phyloP scores from a whole-genome alignment of 2,329 filamentous ascomycete species.

The Elsinoe fawcettii region DNA sequence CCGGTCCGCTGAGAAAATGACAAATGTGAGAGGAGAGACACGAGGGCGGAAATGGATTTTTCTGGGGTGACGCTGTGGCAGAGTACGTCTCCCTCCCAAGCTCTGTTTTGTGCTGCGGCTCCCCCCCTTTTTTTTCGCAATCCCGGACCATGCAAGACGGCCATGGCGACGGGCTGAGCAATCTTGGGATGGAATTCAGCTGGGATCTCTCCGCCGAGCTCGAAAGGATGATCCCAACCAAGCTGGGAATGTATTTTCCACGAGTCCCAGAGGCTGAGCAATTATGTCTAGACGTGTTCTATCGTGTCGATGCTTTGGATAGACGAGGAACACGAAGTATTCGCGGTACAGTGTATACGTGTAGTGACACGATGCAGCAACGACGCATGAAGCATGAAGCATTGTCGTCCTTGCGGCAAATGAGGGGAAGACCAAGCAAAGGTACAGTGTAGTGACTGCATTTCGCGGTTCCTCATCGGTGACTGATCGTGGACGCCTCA shows the following conservation, averaged over 20 bases:
- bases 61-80: background rate
- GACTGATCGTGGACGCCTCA: background rate
- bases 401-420: background rate
- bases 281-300: background rate
- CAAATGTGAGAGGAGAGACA: background rate
- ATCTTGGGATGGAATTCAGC: background rate
- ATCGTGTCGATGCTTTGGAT: too few relatives aligned
- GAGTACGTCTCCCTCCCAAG: background rate
- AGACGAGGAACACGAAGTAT: background rate
- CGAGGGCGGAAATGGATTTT: background rate
- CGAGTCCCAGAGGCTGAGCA: conserved; percentile 7
- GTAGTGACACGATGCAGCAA: background rate
- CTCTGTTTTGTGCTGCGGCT: background rate
- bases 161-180: conserved; percentile 10
- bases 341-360: background rate
- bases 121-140: background rate
- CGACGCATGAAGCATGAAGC: background rate
- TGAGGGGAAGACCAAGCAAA: background rate
- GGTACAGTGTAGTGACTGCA: background rate
- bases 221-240: background rate
- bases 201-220: background rate
- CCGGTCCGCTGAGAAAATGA: background rate
- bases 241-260: conserved; percentile 1
- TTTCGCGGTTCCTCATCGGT: background rate
- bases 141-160: conserved; percentile 1